Conservation (phyloP, 2,329 filamentous ascomycete genomes). For the Leptographium flavum region DNA sequence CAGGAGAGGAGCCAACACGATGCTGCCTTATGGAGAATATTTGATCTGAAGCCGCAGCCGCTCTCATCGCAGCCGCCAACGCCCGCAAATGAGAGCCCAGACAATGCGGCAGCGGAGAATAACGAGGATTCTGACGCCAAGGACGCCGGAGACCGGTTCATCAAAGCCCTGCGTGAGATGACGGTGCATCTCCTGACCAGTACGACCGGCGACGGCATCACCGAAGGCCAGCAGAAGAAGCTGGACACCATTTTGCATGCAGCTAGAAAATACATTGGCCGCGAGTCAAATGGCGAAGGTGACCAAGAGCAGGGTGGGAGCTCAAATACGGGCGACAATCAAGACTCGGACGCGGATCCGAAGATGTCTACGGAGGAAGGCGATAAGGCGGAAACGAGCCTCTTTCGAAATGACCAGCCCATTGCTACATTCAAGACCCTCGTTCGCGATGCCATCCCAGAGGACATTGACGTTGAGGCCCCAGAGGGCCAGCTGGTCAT, state of each 20-base stretch:
- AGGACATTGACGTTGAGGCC: conserved; percentile 36
- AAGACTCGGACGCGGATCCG: not conserved
- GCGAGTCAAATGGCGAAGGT: not conserved
- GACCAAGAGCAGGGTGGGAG: not conserved
- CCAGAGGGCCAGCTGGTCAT: conserved; percentile 22
- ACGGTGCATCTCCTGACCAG: conserved; percentile 24
- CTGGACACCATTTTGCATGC: conserved; percentile 36
- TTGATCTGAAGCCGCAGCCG: conserved; percentile 34
- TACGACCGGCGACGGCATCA: conserved; percentile 5
- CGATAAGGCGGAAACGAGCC: conserved; percentile 3
- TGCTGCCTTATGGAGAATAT: conserved; percentile 34
- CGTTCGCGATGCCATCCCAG: conserved; percentile 21
- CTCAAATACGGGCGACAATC: too few species aligned
- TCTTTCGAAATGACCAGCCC: conserved; percentile 11
- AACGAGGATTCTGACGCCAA: not conserved
- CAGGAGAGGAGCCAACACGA: conserved; percentile 43
- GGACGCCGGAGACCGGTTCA: conserved; percentile 15
- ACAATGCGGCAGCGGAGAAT: conserved; percentile 9
- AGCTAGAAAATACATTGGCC: conserved; percentile 33
- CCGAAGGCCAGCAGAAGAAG: conserved; percentile 29
- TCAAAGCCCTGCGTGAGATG: conserved; percentile 23
- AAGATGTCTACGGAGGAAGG: not conserved
- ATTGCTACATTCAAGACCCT: conserved; percentile 9
- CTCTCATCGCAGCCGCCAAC: conserved; percentile 16
- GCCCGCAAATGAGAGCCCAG: not conserved